These are phyloP conservation scores for Roridomyces roridus DNA, from an alignment of 768 basidiomycete species.

Conservation along the genomic window DNA sequence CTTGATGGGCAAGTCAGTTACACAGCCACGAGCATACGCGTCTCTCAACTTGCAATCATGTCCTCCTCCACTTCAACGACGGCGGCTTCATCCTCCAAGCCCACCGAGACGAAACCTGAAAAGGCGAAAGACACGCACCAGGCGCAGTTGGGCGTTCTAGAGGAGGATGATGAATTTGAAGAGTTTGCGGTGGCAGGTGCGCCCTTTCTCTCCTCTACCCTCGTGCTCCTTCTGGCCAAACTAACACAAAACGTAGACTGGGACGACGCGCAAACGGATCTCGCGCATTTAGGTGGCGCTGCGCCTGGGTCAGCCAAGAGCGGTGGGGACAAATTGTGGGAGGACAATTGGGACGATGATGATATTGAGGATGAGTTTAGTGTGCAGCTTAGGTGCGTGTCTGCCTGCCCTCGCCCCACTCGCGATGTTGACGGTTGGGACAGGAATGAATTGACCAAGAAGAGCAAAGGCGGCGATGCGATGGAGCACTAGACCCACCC, in stretches of 20 bases:
- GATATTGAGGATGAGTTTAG: slow-evolving; percentile 98
- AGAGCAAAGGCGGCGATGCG: slow-evolving; percentile 50
- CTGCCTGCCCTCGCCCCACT: background rate
- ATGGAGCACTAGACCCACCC: slow-evolving; percentile 62
- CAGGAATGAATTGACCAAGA: slow-evolving; percentile 72
- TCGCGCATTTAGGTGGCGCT: slow-evolving; percentile 77
- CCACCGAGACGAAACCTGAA: slow-evolving; percentile 45
- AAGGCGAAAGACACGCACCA: slow-evolving; percentile 54
- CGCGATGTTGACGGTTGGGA: background rate
- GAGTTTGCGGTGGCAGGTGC: slow-evolving; percentile 89
- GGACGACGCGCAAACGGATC: slow-evolving; percentile 85
- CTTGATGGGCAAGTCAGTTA: too few species aligned
- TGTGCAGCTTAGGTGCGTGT: slow-evolving; percentile 85
- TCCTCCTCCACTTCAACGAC: slow-evolving; percentile 52
- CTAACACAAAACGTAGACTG: slow-evolving; percentile 62
- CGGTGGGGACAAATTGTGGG: slow-evolving; percentile 93
- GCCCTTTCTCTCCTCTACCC: background rate
- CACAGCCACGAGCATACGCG: too few species aligned
- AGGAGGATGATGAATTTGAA: slow-evolving; percentile 98
- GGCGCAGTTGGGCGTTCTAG: slow-evolving; percentile 85
- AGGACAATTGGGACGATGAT: slow-evolving; percentile 99
- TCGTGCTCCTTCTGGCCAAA: background rate
- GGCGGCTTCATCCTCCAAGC: slow-evolving; percentile 51
- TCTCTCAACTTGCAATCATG: too few species aligned
- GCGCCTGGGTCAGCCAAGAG: slow-evolving; percentile 79